Percentiles rank a stretch among this genome's conserved stretches.
Evolutionary conservation across 352 stramenopile genomes (phyloP).

Genomic region (Pythium aphanidermatum): DNA sequence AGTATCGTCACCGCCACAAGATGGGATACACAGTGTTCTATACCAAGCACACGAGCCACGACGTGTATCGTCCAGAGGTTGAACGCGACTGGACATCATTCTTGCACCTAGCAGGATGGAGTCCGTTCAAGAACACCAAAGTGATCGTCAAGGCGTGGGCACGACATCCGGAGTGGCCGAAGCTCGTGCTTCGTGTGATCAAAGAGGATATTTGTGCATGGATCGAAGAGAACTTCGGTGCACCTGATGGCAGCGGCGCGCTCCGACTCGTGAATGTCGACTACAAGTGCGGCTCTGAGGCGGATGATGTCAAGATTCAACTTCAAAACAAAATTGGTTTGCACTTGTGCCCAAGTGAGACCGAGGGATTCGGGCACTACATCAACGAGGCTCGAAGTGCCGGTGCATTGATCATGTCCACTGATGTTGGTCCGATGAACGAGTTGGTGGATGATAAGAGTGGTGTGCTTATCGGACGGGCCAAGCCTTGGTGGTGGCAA

Average conservation of each 20-base stretch:
- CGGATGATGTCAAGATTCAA: slow-evolving; percentile 43
- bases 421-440: slow-evolving; percentile 80
- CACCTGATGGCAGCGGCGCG: slow-evolving; percentile 34
- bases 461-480: slow-evolving; percentile 57
- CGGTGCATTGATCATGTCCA: slow-evolving; percentile 67
- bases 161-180: slow-evolving; percentile 64
- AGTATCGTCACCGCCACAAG: slow-evolving; percentile 69
- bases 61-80: slow-evolving; percentile 50
- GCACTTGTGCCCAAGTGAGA: slow-evolving; percentile 70
- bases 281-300: slow-evolving; percentile 61
- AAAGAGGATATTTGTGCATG: slow-evolving; percentile 55
- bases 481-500: slow-evolving; percentile 71
- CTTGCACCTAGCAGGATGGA: slow-evolving; percentile 61
- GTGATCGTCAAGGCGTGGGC: slow-evolving; percentile 69
- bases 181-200: slow-evolving; percentile 63
- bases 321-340: slow-evolving; percentile 75
- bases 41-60: slow-evolving; percentile 75
- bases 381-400: slow-evolving; percentile 81
- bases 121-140: slow-evolving; percentile 72
- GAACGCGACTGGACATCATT: slow-evolving; percentile 72
- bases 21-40: slow-evolving; percentile 79
- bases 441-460: slow-evolving; percentile 69
- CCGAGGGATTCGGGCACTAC: slow-evolving; percentile 79
- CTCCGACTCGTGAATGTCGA: slow-evolving; percentile 66
- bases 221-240: slow-evolving; percentile 55